Evolutionary conservation across 2,329 filamentous ascomycete genomes (phyloP), one percentile per base, ranked within the genome.

Genomic region (Chaetomium globosum): DNA sequence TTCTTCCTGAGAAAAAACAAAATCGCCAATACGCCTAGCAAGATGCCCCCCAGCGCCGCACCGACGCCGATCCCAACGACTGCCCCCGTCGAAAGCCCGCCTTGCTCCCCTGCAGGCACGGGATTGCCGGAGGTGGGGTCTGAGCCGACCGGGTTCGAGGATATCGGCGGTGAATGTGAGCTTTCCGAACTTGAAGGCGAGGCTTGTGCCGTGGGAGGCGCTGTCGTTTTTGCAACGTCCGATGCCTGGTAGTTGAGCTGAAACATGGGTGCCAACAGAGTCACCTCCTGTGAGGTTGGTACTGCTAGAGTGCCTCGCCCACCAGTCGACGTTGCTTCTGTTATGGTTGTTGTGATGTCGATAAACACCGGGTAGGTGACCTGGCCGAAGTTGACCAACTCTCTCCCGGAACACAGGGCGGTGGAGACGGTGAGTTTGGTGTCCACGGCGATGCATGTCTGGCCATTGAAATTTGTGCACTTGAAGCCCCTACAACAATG

Each of bases 231-330:
- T 12, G 16, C 26, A 4, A 65, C 43, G 13, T 65, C 63, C 1
- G 58, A 61, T 16, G 58, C 6, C 23, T 36, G 28, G 33, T 26
- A 61, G 31, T 65, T 65, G 7, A 61, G 23, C 46, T 65, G 63
- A 26, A 61, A 61, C 63, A 65, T 65, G 23, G 58, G 63, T 4
- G 63, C 63, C 23, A 21, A 1, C 31, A 65, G 21, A 4, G 21
- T 16, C 5, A 57, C 1, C 10, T 21, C 4, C 28, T 10, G 33
- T 2, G 26, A 54, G n/a, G 12, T 9, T 5, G 2, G 26, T 26
- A 4, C 4, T 26, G 26, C 26, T 4, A 26, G 26, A 26, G 26
- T 2, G 26, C 26, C 26, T 28, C 23, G 16, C 3, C n/a, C 8
- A 7, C 28, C 13, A n/a, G 46, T 28, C 9, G 8, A 16, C 3